Evolutionary conservation across 371 early-diverging fungal genomes (phyloP), one percentile per base, ranked within the genome.

Genomic region (Syncephalastrum racemosum): DNA sequence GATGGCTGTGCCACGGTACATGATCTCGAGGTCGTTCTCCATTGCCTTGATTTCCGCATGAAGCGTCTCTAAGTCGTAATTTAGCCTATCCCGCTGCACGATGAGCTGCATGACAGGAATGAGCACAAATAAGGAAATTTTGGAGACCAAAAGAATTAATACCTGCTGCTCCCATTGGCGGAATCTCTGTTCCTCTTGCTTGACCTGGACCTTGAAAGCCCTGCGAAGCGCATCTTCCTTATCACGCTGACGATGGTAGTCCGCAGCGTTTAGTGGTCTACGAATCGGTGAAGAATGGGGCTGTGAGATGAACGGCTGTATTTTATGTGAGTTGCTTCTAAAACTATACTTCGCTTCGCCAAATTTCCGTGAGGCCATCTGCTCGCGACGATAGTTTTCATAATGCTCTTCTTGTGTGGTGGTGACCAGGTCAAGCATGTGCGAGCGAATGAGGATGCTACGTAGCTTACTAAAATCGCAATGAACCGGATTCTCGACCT

Each of bases 101-200:
- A 97, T 93, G 43, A 98, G 84, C 71, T 75, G 61, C 10, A 50
- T 22, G 19, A 6, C 16, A 25, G 40, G 1, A 56, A 22, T 45
- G 0, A 20, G 16, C 20, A 46, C 18, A 54, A 55, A 53, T 36
- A 27, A 53, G 6, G n/a, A 58, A 7, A 12, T 60, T 58, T 8
- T n/a, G 2, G 10, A 31, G 36, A 2, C 10, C 36, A 31, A 10
- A 31, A 31, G 36, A 31, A 10, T 50, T 20, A 53, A 44, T 77
- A 91, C 91, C 79, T 86, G 91, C 67, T 94, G 93, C 72, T 97
- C 98, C 98, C 98, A 98, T 68, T 90, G 87, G 64, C 96, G 86
- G 87, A 98, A 98, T 46, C 97, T 77, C 70, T 86, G 85, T 80
- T 98, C 98, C 74, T 98, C 97, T 59, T 85, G 60, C 53, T 93